Evolutionary conservation across 768 basidiomycete species (phyloP).

Genomic region (Mycena olivaceomarginata): DNA sequence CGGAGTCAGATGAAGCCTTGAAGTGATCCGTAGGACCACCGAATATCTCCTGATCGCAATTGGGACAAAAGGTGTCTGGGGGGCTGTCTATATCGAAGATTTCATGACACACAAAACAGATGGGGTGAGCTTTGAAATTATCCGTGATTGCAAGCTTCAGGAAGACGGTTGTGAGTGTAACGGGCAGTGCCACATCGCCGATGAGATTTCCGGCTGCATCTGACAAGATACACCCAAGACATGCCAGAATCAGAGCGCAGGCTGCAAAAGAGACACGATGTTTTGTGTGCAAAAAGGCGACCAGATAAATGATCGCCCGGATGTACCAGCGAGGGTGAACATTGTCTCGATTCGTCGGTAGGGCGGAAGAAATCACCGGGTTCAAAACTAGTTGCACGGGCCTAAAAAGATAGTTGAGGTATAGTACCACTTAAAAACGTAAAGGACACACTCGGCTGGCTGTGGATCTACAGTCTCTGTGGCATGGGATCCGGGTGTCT

Average conservation of each 20-base stretch:
- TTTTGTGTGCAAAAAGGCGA: constrained; percentile 6
- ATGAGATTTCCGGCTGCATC: neutral
- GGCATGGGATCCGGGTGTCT: too few species aligned
- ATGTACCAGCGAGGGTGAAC: neutral
- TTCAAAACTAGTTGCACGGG: too few species aligned
- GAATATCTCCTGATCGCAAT: neutral
- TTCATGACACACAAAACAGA: neutral
- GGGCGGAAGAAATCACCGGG: too few species aligned
- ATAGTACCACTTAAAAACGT: too few species aligned
- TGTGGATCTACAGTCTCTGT: too few species aligned
- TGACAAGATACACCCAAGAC: neutral
- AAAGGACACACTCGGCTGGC: too few species aligned
- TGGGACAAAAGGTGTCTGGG: neutral
- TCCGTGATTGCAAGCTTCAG: neutral
- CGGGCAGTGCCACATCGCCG: neutral
- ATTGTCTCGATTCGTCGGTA: too few species aligned
- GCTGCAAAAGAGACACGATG: constrained; percentile 9
- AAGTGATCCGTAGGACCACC: neutral
- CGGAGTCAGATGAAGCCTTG: too few species aligned
- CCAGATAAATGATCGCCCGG: neutral
- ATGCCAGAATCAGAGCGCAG: neutral
- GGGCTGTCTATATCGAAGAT: neutral
- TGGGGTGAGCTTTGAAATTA: neutral
- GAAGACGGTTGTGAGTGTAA: neutral
- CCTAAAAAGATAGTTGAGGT: too few species aligned